Conservation (phyloP, 2,329 filamentous ascomycete species). For the Fusarium metavorans region DNA sequence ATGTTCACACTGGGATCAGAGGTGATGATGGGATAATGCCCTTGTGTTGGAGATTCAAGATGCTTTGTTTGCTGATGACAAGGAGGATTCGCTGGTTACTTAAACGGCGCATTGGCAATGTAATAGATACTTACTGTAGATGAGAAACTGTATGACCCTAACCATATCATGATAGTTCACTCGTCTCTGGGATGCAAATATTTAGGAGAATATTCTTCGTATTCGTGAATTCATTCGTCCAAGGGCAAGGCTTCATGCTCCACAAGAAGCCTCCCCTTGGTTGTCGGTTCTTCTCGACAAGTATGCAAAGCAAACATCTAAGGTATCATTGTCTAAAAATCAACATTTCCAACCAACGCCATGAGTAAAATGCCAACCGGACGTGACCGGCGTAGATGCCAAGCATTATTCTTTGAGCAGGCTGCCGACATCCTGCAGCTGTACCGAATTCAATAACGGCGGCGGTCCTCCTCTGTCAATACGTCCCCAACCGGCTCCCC, state of each 20-base stretch:
- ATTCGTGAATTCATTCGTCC: slow-evolving; percentile 39
- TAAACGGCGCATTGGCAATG: not conserved
- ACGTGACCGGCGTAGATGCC: not conserved
- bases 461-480: slow-evolving; percentile 47
- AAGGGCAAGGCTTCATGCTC: slow-evolving; percentile 18
- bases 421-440: slow-evolving; percentile 52
- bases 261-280: slow-evolving; percentile 7
- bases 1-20: not conserved
- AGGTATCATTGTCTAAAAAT: slow-evolving; percentile 48
- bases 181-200: not conserved
- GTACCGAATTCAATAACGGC: slow-evolving; percentile 43
- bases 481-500: slow-evolving; percentile 49
- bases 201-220: slow-evolving; percentile 20
- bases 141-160: not conserved
- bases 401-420: slow-evolving; percentile 39
- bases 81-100: not conserved
- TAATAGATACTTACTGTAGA: not conserved
- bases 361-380: slow-evolving; percentile 31
- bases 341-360: slow-evolving; percentile 41
- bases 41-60: not conserved
- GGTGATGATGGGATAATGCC: not conserved
- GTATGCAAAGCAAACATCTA: slow-evolving; percentile 44
- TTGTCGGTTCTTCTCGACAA: slow-evolving; percentile 28
- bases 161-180: not conserved
- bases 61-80: not conserved